phyloP scores from a whole-genome alignment of 305 asterid genomes.

The Stenogyne calaminthoides region DNA sequence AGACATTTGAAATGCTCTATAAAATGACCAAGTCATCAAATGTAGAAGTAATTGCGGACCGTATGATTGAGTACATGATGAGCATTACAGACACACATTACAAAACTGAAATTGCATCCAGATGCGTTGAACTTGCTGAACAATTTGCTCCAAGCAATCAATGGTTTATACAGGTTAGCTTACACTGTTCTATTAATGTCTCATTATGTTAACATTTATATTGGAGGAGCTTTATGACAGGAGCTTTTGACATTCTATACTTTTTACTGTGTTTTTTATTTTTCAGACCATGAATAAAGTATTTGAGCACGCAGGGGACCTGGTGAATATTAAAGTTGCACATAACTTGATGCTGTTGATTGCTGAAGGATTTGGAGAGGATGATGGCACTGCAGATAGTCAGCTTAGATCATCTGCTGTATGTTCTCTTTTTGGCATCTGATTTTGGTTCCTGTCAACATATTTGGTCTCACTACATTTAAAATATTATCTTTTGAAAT shows the following conservation, averaged over 20 bases:
- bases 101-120: constrained; percentile 97
- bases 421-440: constrained; percentile 46
- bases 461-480: constrained; percentile 24
- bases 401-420: constrained; percentile 98
- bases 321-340: constrained; percentile 89
- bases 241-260: constrained; percentile 23
- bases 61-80: constrained; percentile 96
- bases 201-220: constrained; percentile 15
- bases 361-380: constrained; percentile 98
- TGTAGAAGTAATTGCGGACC: constrained; percentile 96
- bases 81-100: constrained; percentile 85
- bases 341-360: constrained; percentile 95
- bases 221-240: constrained; percentile 9
- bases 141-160: constrained; percentile 99
- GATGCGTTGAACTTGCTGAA: constrained; percentile 98
- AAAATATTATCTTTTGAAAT: constrained; percentile 9
- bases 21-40: constrained; percentile 99
- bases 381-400: constrained; percentile 79
- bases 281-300: constrained; percentile 96
- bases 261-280: constrained; percentile 28
- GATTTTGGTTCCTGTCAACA: constrained; percentile 17
- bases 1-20: constrained; percentile 92
- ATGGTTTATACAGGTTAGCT: constrained; percentile 94
- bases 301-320: constrained; percentile 96
- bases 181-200: constrained; percentile 6